Base-by-base conservation (phyloP, 2,329 filamentous ascomycete genomes). In the Hypoxylon sp. region DNA sequence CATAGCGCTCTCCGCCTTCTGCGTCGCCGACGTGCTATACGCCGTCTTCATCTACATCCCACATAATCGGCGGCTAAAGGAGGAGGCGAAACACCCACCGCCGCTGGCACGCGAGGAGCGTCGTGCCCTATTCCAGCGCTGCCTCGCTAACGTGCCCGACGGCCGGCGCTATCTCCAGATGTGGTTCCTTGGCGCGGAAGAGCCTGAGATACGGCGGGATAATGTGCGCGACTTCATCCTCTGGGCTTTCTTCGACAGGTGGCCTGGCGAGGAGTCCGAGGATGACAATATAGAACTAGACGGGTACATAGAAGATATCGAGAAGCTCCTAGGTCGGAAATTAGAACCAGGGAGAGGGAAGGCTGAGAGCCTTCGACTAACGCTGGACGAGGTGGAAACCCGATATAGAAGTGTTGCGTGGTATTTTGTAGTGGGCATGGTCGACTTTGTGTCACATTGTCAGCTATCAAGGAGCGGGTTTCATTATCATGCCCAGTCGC, bases 191-290 rank as follows among this genome's bases (percentile, higher is more conserved):
- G 87, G 86, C 33, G 87, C 90, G 1, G 81, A 85, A 9, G 63
- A 82, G 1, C 77, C 81, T 17, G 88, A 90, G 35, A 88, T 93
- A 60, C 83, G 85, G 48, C 81, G 86, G n/a, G 89, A 92, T n/a
- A 92, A 93, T 73, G 78, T 92, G 57, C 85, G 83, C 70, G 88
- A 91, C 68, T 92, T 92, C 72, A 77, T 91, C 22, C 81, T 86
- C 8, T 93, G 91, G 91, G 90, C 87, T 0, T 88, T 93, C 73
- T 87, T 91, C 65, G 88, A 90, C 52, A 73, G 72, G 29, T 68
- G 60, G 72, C 72, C 65, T 19, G 77, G 44, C 11, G 48, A 67
- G 8, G 71, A 76, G 48, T 71, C 73, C 3, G 72, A 75, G 0
- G 80, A 83, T 5, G 75, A 81, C 5, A 73, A 78, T 2, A 73